Evolutionary conservation across 108 stramenopile species (phyloP), one percentile per base, ranked within the genome.

Genomic region (Nannochloropsis gaditana): DNA sequence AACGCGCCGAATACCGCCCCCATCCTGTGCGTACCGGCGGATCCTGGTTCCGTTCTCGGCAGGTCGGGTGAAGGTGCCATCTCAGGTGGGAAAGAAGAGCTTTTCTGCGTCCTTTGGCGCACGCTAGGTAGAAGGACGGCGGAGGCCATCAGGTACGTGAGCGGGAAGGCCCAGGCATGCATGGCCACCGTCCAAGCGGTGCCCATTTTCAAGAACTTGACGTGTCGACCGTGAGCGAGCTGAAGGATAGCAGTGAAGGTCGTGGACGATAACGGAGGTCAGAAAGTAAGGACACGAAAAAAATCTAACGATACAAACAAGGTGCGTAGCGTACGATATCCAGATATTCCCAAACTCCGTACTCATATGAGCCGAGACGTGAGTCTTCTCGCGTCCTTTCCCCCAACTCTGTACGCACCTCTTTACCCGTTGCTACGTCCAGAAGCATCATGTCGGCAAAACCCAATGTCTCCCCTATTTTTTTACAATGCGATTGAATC

Each of bases 401-500:
- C 59, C 59, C 15, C 59, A 15, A 73, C 15, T n/a, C 19, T 4
- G 19, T 5, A 73, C 59, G n/a, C n/a, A 73, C 59, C 59, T 73
- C 59, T n/a, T n/a, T 73, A n/a, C 59, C 59, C 4, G 59, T 73
- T n/a, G 59, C 59, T n/a, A 73, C 59, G 2, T 73, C 59, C n/a
- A 15, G 59, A n/a, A 73, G 59, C 59, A 73, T n/a, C 59, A 73
- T 73, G 59, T 73, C 59, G 15, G 59, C 59, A 73, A 73, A 73
- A n/a, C 59, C 59, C 59, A 73, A n/a, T n/a, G 59, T 73, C 19
- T 73, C 59, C 6, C 59, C 59, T n/a, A 73, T 2, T n/a, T 73
- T 73, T n/a, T 73, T 73, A n/a, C 59, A 73, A n/a, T 73, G 59
- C 59, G 59, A 73, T n/a, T 73, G 19, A 73, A 73, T 73, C n/a